Percentiles rank a stretch among this genome's conserved stretches.
Conservation (phyloP, 2,329 filamentous ascomycete genomes). For the Nemania diffusa region DNA sequence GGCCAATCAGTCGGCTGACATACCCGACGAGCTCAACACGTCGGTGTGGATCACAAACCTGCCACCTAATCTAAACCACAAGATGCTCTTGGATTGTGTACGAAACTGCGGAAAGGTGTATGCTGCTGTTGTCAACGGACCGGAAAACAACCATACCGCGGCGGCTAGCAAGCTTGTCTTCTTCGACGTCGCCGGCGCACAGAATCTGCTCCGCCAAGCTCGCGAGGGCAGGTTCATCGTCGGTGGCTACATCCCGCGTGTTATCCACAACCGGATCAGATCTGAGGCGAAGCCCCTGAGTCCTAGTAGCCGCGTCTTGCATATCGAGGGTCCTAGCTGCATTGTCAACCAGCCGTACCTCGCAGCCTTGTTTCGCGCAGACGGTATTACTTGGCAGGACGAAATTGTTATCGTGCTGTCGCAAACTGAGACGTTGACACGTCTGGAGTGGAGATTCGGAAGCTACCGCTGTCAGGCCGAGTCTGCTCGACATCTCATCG, state of each 20-base stretch:
- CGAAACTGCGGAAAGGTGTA: slow-evolving; percentile 61
- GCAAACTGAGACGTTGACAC: slow-evolving; percentile 32
- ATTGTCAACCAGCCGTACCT: slow-evolving; percentile 58
- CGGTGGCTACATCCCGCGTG: slow-evolving; percentile 50
- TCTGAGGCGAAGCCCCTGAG: slow-evolving; percentile 47
- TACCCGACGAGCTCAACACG: slow-evolving; percentile 58
- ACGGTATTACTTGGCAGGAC: slow-evolving; percentile 58
- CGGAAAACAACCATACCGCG: slow-evolving; percentile 47
- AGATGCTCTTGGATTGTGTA: slow-evolving; percentile 58
- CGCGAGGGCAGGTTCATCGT: slow-evolving; percentile 57
- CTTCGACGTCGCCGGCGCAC: slow-evolving; percentile 60
- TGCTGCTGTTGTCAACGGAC: slow-evolving; percentile 62
- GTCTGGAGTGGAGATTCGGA: slow-evolving; percentile 64
- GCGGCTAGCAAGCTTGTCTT: slow-evolving; percentile 57
- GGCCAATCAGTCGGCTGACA: slow-evolving; percentile 54
- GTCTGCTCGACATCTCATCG: slow-evolving; percentile 49
- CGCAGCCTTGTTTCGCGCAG: slow-evolving; percentile 53
- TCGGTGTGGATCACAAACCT: slow-evolving; percentile 65
- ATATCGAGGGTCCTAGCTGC: slow-evolving; percentile 57
- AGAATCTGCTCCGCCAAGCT: slow-evolving; percentile 58
- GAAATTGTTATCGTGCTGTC: slow-evolving; percentile 54
- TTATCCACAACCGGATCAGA: slow-evolving; percentile 62
- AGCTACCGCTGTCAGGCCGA: slow-evolving; percentile 66
- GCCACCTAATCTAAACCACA: slow-evolving; percentile 55
- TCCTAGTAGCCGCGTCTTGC: slow-evolving; percentile 59